Conservation (phyloP, 2,329 filamentous ascomycete genomes). For the Trichoderma gracile region DNA sequence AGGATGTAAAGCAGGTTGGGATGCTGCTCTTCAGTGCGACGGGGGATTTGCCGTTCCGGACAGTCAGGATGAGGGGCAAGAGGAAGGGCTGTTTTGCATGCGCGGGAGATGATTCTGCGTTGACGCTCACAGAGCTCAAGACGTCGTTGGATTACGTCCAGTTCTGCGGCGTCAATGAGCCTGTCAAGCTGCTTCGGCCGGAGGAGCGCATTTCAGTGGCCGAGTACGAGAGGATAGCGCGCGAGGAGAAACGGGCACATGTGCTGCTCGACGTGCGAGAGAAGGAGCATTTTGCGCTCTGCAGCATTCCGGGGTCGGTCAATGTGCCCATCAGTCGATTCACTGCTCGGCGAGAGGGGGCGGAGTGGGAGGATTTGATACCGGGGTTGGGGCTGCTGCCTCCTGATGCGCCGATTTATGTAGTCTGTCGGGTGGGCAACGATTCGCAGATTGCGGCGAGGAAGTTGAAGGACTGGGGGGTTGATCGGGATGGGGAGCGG, state of each 20-base stretch:
- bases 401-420: conserved; percentile 59
- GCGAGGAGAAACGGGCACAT: conserved; percentile 40
- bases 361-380: conserved; percentile 38
- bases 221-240: conserved; percentile 52
- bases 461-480: conserved; percentile 63
- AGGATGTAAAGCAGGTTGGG: conserved; percentile 32
- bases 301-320: conserved; percentile 70
- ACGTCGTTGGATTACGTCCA: conserved; percentile 76
- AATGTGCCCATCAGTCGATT: conserved; percentile 65
- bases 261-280: conserved; percentile 82
- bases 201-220: conserved; percentile 68
- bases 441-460: conserved; percentile 72
- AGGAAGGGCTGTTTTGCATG: conserved; percentile 76
- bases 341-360: conserved; percentile 49
- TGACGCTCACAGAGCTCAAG: conserved; percentile 63
- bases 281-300: conserved; percentile 80
- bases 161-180: conserved; percentile 71
- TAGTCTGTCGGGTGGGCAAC: conserved; percentile 74
- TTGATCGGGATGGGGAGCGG: conserved; percentile 53
- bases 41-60: conserved; percentile 61
- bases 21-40: conserved; percentile 53
- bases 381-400: conserved; percentile 38
- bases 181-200: conserved; percentile 57
- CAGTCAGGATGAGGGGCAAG: conserved; percentile 70
- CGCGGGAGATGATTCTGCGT: conserved; percentile 41